Conservation (phyloP, 768 basidiomycete species). For the Termitomyces titanicus region DNA sequence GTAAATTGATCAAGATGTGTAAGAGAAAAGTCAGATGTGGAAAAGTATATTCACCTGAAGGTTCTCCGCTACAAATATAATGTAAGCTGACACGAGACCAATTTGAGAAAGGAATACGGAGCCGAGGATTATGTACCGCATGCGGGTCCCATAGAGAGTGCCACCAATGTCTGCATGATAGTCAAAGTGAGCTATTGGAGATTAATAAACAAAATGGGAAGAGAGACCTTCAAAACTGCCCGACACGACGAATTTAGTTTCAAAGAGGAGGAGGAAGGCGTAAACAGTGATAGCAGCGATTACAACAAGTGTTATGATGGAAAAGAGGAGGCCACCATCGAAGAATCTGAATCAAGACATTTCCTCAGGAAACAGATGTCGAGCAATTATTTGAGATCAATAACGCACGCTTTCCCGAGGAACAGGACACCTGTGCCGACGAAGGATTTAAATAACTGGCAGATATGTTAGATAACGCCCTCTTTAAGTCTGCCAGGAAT, state of each 20-base stretch:
- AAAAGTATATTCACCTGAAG: slow-evolving; percentile 42
- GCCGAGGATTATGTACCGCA: slow-evolving; percentile 84
- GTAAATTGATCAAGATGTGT: not conserved
- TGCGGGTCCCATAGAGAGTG: slow-evolving; percentile 84
- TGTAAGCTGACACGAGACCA: slow-evolving; percentile 87
- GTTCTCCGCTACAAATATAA: slow-evolving; percentile 94
- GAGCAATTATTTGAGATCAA: not conserved
- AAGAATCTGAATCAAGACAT: slow-evolving; percentile 59
- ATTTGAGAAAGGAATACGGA: slow-evolving; percentile 89
- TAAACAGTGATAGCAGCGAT: slow-evolving; percentile 88
- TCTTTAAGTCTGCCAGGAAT: not conserved
- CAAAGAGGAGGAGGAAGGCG: slow-evolving; percentile 88
- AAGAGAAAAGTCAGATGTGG: not conserved
- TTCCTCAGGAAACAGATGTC: not conserved
- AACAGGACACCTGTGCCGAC: slow-evolving; percentile 98
- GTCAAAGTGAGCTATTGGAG: not conserved
- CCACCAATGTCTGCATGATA: slow-evolving; percentile 81
- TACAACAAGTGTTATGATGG: slow-evolving; percentile 65
- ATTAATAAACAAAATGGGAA: not conserved
- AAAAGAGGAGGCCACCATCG: slow-evolving; percentile 95
- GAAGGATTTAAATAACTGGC: slow-evolving; percentile 85
- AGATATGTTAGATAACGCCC: slow-evolving; percentile 1
- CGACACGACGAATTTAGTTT: slow-evolving; percentile 86
- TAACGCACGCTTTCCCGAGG: slow-evolving; percentile 84
- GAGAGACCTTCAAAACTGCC: slow-evolving; percentile 85